These are phyloP conservation scores for Angomonas desouzai DNA, from an alignment of 208 protist genomes.

Conservation along the genomic window DNA sequence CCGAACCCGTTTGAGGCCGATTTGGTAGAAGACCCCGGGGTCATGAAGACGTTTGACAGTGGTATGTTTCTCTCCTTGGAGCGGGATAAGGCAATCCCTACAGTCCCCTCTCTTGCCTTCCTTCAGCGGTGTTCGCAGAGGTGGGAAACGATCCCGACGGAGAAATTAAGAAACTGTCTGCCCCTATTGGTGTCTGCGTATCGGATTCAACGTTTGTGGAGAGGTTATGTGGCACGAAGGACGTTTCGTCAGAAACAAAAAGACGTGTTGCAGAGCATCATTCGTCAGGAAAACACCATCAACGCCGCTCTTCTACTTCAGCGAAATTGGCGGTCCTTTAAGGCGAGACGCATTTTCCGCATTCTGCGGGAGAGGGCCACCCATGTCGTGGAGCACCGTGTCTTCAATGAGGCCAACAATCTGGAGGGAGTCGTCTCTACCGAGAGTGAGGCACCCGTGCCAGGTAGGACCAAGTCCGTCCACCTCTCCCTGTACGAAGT, in stretches of 20 bases:
- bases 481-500: conserved; percentile 10
- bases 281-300: conserved; percentile 15
- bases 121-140: not conserved
- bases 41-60: conserved; percentile 10
- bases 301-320: conserved; percentile 32
- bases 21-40: not conserved
- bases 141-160: conserved; percentile 11
- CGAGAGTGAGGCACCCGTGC: not conserved
- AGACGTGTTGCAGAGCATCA: not conserved
- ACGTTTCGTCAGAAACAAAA: conserved; percentile 1
- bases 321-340: conserved; percentile 22
- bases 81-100: not conserved
- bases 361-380: not conserved
- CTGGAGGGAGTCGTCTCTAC: not conserved
- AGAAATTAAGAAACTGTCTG: conserved; percentile 23
- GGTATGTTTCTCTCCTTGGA: not conserved
- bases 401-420: conserved; percentile 7
- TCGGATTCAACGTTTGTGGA: conserved; percentile 44
- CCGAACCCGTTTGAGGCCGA: conserved; percentile 4
- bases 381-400: conserved; percentile 11
- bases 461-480: not conserved
- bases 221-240: conserved; percentile 12
- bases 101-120: not conserved
- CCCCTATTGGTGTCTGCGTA: conserved; percentile 26
- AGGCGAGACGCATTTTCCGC: conserved; percentile 12